A percentile compares a stretch with the other conserved stretches of the same genome.
These are phyloP conservation scores for Flaveria ramosissima DNA, from an alignment of 129 eudicot genomes.

Conservation along the genomic window DNA sequence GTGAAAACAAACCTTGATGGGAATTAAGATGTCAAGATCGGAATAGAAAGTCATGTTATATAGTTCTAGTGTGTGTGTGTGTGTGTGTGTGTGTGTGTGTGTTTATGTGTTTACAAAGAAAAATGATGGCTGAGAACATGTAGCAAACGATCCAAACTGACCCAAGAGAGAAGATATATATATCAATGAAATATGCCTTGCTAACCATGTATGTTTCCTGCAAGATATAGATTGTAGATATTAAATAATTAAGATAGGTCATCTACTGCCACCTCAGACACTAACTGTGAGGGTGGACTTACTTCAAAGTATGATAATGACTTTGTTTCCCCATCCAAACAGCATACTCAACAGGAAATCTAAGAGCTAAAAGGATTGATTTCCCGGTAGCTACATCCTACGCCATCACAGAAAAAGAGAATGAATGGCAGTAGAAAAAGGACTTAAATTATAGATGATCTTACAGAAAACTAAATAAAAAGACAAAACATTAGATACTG, in stretches of 20 bases:
- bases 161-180: no score
- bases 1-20: no score
- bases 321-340: constrained; percentile 93
- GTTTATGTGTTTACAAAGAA: no score
- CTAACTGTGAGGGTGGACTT: constrained; percentile 23
- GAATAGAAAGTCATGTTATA: no score
- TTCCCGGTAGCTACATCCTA: constrained; percentile 85
- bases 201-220: constrained; percentile 82
- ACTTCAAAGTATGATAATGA: constrained; percentile 69
- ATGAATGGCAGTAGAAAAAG: constrained; percentile 11
- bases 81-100: no score
- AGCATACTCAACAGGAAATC: constrained; percentile 90
- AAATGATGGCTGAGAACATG: no score
- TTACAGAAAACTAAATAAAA: neutral
- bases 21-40: no score
- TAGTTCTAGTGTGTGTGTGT: no score
- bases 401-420: constrained; percentile 21
- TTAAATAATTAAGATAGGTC: constrained; percentile 6
- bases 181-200: constrained; percentile 56
- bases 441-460: neutral
- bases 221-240: constrained; percentile 26
- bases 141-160: no score
- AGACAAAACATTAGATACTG: no score
- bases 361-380: constrained; percentile 82
- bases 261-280: neutral